phyloP scores from a whole-genome alignment of 1,284 basidiomycete species.

The Cerrena zonata region DNA sequence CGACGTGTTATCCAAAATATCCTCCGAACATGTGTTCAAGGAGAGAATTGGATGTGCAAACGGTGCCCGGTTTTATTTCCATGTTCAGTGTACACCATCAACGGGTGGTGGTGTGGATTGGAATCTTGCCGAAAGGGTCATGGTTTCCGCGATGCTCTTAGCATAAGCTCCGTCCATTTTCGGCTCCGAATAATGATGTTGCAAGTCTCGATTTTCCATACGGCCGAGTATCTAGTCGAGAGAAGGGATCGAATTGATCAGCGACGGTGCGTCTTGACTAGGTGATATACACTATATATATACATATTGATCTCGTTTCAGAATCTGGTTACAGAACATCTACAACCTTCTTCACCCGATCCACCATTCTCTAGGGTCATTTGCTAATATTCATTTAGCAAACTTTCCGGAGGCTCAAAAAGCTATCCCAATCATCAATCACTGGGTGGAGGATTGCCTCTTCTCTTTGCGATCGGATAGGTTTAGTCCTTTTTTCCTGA shows the following conservation, averaged over 20 bases:
- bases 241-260: conserved; percentile 13
- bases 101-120: not conserved
- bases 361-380: conserved; percentile 19
- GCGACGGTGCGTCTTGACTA: conserved; percentile 19
- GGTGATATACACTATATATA: not conserved
- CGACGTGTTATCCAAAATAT: not conserved
- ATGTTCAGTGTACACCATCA: not conserved
- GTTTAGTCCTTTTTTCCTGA: conserved; percentile 17
- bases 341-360: conserved; percentile 21
- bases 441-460: conserved; percentile 37
- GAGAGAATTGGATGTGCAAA: conserved; percentile 40
- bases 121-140: not conserved
- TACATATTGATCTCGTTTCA: conserved; percentile 6
- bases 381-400: conserved; percentile 26
- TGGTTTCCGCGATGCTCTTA: not conserved
- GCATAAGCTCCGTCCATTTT: not conserved
- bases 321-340: conserved; percentile 20
- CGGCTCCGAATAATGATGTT: not conserved
- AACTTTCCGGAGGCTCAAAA: conserved; percentile 33
- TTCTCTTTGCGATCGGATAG: conserved; percentile 25
- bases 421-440: conserved; percentile 31
- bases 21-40: conserved; percentile 16
- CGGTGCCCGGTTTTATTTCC: conserved; percentile 27
- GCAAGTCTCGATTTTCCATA: conserved; percentile 31
- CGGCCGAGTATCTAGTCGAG: conserved; percentile 22